These are phyloP conservation scores for Kickxella alabastrina DNA, from an alignment of 192 early-diverging fungal species.

Conservation along the genomic window DNA sequence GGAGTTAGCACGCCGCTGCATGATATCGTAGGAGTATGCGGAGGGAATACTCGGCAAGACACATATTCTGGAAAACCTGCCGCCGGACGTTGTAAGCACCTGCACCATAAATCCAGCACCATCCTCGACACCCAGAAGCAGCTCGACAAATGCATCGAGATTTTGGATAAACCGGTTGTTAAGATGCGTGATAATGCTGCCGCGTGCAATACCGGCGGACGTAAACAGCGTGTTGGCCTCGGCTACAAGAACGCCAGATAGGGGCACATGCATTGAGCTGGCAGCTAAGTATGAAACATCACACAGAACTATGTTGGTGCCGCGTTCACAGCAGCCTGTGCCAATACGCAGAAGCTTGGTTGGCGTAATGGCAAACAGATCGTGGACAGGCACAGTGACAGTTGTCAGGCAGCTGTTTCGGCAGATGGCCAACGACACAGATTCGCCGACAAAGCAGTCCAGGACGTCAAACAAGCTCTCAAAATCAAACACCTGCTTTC, in stretches of 20 bases:
- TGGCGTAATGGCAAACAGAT: slow-evolving; percentile 69
- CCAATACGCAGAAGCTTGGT: slow-evolving; percentile 78
- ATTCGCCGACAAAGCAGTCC: slow-evolving; percentile 53
- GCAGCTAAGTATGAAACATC: slow-evolving; percentile 64
- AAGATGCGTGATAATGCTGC: neutral
- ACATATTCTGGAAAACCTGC: neutral
- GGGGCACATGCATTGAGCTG: neutral
- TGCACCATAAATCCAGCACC: neutral
- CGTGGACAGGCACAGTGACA: slow-evolving; percentile 54
- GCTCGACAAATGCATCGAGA: neutral
- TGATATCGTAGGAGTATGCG: neutral
- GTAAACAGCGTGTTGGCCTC: slow-evolving; percentile 1
- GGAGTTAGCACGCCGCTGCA: neutral
- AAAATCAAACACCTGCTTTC: slow-evolving; percentile 58
- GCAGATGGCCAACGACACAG: slow-evolving; percentile 49
- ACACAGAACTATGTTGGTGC: slow-evolving; percentile 54
- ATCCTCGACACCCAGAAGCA: neutral
- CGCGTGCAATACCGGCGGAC: neutral
- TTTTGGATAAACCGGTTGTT: neutral
- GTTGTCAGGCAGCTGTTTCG: slow-evolving; percentile 47
- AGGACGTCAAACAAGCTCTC: slow-evolving; percentile 56
- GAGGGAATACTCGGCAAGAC: neutral
- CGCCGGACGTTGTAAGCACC: neutral
- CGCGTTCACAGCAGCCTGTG: slow-evolving; percentile 26
- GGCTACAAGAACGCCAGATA: neutral